phyloP scores from a whole-genome alignment of 2,329 filamentous ascomycete species.

The Phyllosticta paracitricarpa region DNA sequence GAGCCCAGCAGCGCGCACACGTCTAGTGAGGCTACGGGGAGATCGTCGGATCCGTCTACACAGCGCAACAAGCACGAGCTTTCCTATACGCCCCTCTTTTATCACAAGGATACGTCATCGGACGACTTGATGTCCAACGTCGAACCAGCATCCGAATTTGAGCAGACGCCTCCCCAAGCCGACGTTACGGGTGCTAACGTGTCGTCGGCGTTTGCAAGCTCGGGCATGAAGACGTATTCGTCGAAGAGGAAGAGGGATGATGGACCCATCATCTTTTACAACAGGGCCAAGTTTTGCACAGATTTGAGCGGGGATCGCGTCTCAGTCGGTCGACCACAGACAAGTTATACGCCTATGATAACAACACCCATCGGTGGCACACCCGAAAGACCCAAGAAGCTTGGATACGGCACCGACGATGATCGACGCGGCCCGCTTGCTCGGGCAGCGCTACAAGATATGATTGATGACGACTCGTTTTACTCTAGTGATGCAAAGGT shows the following conservation, averaged over 20 bases:
- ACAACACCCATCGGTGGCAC: not conserved
- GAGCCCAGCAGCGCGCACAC: constrained; percentile 16
- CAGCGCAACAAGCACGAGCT: constrained; percentile 23
- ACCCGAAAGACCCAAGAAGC: not conserved
- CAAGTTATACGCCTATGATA: not conserved
- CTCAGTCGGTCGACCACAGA: constrained; percentile 12
- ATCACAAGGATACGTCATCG: constrained; percentile 33
- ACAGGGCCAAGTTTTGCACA: constrained; percentile 65
- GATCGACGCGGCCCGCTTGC: constrained; percentile 1
- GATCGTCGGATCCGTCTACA: not conserved
- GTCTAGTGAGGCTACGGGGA: constrained; percentile 14
- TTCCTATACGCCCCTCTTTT: constrained; percentile 39
- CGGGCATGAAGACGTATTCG: constrained; percentile 36
- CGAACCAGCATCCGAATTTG: constrained; percentile 15
- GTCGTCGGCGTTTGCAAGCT: constrained; percentile 35
- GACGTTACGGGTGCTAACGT: constrained; percentile 21
- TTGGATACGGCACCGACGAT: not conserved
- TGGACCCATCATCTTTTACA: constrained; percentile 73
- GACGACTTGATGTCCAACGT: not conserved
- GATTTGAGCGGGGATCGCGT: constrained; percentile 60
- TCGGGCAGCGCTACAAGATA: not conserved
- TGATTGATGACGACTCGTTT: not conserved
- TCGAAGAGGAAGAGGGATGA: constrained; percentile 48
- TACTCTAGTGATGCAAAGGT: not conserved
- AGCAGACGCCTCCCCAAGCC: constrained; percentile 21